Evolutionary conservation across 148 eudicot genomes (phyloP), one percentile per base, ranked within the genome.

Genomic region (Rhododendron molle): DNA sequence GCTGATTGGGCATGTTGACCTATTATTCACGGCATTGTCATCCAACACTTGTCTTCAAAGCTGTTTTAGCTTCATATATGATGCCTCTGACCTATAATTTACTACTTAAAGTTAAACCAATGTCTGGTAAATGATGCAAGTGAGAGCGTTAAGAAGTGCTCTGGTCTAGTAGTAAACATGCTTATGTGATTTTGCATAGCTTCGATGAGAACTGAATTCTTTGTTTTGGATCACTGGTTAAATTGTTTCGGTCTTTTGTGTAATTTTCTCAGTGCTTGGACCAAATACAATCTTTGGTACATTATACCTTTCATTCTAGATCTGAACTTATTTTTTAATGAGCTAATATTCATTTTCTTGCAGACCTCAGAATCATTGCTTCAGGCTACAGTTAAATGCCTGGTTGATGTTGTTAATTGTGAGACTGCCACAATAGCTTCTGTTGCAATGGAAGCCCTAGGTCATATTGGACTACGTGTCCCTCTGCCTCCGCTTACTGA

Each of bases 341-440:
- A 77, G 56, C 80, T 67, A 12, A 69, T 69, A 77, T 83, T 77
- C 47, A 80, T n/a, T 76, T 52, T 44, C 23, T 30, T 65, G 52
- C 93, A 96, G 99, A 88, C 94, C 84, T 83, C 94, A 20, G 93
- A 91, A 87, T 91, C 85, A 43, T 81, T 89, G 88, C 92, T 95
- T 84, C 92, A 91, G 87, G 77, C 54, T 84, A 88, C 93, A 65
- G 85, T 94, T 49, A 91, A 93, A 90, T 88, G 90, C 88, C 90
- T 96, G 83, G 95, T 91, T 85, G 95, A 94, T 85, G 83, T 94
- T 80, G 93, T 96, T 85, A 94, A 89, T 88, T 67, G 71, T 47
- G 98, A 96, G 88, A 91, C 91, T 81, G 91, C 97, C 52, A 69
- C 95, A 87, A 88, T 95, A 90, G 99, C 99, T 91, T 95, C 99